A percentile compares a stretch with the other conserved stretches of the same genome.
Evolutionary conservation across 345 rosid genomes (phyloP).

Genomic region (Erysimum cheiranthoides): DNA sequence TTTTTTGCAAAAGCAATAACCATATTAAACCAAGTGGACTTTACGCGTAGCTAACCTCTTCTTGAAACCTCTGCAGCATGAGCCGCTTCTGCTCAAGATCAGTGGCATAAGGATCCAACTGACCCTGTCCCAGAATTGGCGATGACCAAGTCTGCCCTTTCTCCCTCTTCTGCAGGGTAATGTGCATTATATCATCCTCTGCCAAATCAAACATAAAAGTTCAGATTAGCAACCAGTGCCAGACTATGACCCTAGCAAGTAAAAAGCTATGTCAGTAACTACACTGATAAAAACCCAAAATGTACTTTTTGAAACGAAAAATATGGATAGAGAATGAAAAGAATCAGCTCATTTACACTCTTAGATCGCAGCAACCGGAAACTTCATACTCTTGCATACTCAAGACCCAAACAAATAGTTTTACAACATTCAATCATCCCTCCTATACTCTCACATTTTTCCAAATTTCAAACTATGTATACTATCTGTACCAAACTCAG

Average conservation of each 20-base stretch:
- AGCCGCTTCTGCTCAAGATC: constrained; percentile 89
- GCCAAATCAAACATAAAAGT: constrained; percentile 30
- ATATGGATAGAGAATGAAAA: neutral
- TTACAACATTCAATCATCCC: constrained; percentile 6
- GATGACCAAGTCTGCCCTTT: constrained; percentile 94
- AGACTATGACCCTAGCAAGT: neutral
- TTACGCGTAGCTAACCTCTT: constrained; percentile 66
- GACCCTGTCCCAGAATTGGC: constrained; percentile 79
- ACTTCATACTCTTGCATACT: neutral
- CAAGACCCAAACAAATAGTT: constrained; percentile 13
- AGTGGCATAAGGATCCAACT: constrained; percentile 68
- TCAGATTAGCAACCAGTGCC: neutral
- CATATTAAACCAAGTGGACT: neutral
- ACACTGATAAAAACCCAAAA: constrained; percentile 1
- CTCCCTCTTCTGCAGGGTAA: constrained; percentile 87
- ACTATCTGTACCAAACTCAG: neutral
- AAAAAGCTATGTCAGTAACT: neutral
- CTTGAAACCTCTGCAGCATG: constrained; percentile 96
- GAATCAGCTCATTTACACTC: neutral
- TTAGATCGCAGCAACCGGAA: neutral
- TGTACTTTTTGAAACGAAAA: neutral
- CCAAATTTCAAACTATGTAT: neutral
- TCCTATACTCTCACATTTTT: neutral
- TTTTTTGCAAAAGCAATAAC: neutral
- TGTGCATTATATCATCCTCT: constrained; percentile 90